phyloP scores from a whole-genome alignment of 768 basidiomycete species.

The Lactarius hatsudake region DNA sequence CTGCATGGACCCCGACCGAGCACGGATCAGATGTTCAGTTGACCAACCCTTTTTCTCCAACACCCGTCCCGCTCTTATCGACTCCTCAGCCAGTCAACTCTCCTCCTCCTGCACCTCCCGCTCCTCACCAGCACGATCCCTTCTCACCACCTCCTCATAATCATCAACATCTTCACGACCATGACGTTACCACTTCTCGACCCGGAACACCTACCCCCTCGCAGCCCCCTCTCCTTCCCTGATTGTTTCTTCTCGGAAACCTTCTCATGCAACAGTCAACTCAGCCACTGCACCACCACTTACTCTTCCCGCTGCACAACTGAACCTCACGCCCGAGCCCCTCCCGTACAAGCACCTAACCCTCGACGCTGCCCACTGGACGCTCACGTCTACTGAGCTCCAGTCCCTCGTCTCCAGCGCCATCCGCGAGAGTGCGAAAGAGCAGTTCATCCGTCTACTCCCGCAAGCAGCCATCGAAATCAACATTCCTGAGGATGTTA shows the following conservation, averaged over 20 bases:
- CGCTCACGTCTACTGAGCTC: slow-evolving; percentile 27
- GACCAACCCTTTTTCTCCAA: neutral
- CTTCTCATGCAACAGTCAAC: slow-evolving; percentile 11
- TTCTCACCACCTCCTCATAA: neutral
- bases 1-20: slow-evolving; percentile 1
- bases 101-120: neutral
- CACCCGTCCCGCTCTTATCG: neutral
- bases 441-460: slow-evolving; percentile 28
- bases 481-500: slow-evolving; percentile 9
- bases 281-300: slow-evolving; percentile 1
- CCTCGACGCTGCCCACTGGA: slow-evolving; percentile 29
- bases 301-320: slow-evolving; percentile 12
- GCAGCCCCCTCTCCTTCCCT: neutral
- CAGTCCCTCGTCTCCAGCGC: slow-evolving; percentile 27
- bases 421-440: slow-evolving; percentile 28
- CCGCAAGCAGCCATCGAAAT: slow-evolving; percentile 14
- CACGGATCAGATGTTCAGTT: neutral
- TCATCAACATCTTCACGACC: neutral
- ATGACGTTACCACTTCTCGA: slow-evolving; percentile 6
- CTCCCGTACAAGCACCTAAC: slow-evolving; percentile 26
- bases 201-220: slow-evolving; percentile 9
- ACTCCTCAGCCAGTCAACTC: neutral
- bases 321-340: slow-evolving; percentile 19
- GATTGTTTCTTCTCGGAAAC: slow-evolving; percentile 1
- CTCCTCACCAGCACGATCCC: neutral